Percentiles rank a stretch among this genome's conserved stretches.
phyloP scores from a whole-genome alignment of 257 asterid species.

The Oldenlandia corymbosa region DNA sequence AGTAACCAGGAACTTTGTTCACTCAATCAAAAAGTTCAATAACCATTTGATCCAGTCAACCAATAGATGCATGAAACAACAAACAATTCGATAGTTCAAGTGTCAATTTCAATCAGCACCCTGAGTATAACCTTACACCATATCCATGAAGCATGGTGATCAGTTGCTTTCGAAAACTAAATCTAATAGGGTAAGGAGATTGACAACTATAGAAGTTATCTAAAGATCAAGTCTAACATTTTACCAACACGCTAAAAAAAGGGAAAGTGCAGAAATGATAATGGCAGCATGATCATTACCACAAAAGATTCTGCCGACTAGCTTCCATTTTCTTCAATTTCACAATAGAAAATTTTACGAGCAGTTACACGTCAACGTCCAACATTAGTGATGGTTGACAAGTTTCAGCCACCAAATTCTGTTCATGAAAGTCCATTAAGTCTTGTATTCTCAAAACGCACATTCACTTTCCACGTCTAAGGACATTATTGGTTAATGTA shows the following conservation, averaged over 20 bases:
- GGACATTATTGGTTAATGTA: constrained; percentile 1
- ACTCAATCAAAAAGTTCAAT: neutral
- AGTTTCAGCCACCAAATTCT: constrained; percentile 12
- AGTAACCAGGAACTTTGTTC: neutral
- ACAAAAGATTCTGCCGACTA: neutral
- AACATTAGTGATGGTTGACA: constrained; percentile 7
- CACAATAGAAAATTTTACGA: neutral
- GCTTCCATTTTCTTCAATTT: neutral
- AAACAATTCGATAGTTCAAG: constrained; percentile 22
- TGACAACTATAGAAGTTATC: neutral
- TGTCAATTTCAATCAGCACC: constrained; percentile 27
- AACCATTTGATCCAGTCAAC: neutral
- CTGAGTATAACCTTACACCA: constrained; percentile 29
- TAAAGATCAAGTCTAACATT: constrained; percentile 9
- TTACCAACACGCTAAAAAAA: neutral
- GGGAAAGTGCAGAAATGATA: neutral
- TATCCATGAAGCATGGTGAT: constrained; percentile 20
- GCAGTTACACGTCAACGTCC: constrained; percentile 12
- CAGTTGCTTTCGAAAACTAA: constrained; percentile 30
- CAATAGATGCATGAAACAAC: constrained; percentile 13
- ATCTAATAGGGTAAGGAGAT: constrained; percentile 2
- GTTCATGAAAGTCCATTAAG: constrained; percentile 11
- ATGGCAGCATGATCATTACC: neutral
- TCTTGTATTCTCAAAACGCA: neutral
- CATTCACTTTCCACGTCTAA: constrained; percentile 9